These are phyloP conservation scores for Hypoxylon crocopeplum DNA, from an alignment of 495 filamentous ascomycete species.

Conservation along the genomic window DNA sequence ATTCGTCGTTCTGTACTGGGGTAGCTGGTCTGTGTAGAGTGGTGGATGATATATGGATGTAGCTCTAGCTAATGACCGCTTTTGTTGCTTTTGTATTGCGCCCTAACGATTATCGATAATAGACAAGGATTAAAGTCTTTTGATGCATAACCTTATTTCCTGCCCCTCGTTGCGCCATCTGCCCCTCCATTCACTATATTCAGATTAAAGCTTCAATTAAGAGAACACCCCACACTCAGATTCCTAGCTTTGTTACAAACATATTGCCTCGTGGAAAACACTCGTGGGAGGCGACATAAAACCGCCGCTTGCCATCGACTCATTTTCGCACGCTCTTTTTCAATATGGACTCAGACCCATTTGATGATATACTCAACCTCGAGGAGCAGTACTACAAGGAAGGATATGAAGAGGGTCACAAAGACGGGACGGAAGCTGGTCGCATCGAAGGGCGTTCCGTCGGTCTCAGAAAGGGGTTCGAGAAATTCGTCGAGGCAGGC, in stretches of 20 bases:
- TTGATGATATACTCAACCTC: slow-evolving; percentile 76
- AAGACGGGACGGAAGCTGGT: slow-evolving; percentile 81
- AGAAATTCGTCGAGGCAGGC: slow-evolving; percentile 84
- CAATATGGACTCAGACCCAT: slow-evolving; percentile 50
- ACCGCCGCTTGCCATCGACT: too few species aligned
- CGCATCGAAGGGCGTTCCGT: slow-evolving; percentile 87
- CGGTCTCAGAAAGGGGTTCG: slow-evolving; percentile 90
- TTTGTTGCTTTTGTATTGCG: slow-evolving; percentile 1
- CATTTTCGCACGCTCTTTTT: neutral
- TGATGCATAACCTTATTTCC: neutral
- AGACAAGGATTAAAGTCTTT: neutral
- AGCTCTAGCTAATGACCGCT: slow-evolving; percentile 5
- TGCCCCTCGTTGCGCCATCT: slow-evolving; percentile 4
- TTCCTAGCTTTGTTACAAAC: too few species aligned
- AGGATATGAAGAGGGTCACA: slow-evolving; percentile 76
- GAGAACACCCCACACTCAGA: neutral
- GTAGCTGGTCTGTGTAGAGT: too few species aligned
- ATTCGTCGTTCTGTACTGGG: too few species aligned
- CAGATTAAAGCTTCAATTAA: neutral
- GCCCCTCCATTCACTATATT: slow-evolving; percentile 19
- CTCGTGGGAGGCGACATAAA: too few species aligned
- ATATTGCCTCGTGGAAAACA: too few species aligned
- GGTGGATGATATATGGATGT: too few species aligned
- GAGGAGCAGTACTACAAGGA: slow-evolving; percentile 87
- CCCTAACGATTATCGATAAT: slow-evolving; percentile 20